These are phyloP conservation scores for Atkinsonella texensis DNA, from an alignment of 2,329 filamentous ascomycete genomes.

Conservation along the genomic window DNA sequence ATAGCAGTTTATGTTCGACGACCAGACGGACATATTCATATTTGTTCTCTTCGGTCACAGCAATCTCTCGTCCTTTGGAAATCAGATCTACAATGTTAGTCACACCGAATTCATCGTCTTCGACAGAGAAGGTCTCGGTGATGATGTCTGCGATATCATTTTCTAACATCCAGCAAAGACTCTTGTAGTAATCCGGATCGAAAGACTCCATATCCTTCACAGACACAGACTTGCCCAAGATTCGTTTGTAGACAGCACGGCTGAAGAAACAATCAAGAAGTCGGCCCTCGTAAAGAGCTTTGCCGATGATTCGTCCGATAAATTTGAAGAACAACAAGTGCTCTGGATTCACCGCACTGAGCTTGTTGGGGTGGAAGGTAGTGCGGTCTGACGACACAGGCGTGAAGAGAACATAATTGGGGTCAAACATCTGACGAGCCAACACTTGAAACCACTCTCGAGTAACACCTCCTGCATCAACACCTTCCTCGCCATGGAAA, in stretches of 20 bases:
- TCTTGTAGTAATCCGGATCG: slow-evolving; percentile 98
- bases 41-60: slow-evolving; percentile 97
- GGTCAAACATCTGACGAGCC: slow-evolving; percentile 96
- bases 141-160: slow-evolving; percentile 98
- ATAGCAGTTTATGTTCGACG: slow-evolving; percentile 84
- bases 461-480: slow-evolving; percentile 94
- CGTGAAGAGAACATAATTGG: slow-evolving; percentile 92
- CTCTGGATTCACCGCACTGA: slow-evolving; percentile 88
- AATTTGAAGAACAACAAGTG: slow-evolving; percentile 99
- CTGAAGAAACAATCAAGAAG: slow-evolving; percentile 98
- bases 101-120: slow-evolving; percentile 88
- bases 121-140: slow-evolving; percentile 88
- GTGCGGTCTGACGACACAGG: slow-evolving; percentile 95
- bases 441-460: slow-evolving; percentile 99
- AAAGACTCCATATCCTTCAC: slow-evolving; percentile 99
- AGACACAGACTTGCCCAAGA: slow-evolving; percentile 86
- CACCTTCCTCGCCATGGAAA: slow-evolving; percentile 94
- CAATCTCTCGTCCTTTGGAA: slow-evolving; percentile 77
- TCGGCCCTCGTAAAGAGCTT: slow-evolving; percentile 90
- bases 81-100: slow-evolving; percentile 78
- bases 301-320: slow-evolving; percentile 95
- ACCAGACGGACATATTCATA: slow-evolving; percentile 92
- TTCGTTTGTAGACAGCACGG: slow-evolving; percentile 94
- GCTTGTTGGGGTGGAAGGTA: slow-evolving; percentile 94
- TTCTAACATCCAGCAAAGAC: slow-evolving; percentile 93